Conservation (phyloP, 805 yeast species). For the Maudiozyma barnettii region DNA sequence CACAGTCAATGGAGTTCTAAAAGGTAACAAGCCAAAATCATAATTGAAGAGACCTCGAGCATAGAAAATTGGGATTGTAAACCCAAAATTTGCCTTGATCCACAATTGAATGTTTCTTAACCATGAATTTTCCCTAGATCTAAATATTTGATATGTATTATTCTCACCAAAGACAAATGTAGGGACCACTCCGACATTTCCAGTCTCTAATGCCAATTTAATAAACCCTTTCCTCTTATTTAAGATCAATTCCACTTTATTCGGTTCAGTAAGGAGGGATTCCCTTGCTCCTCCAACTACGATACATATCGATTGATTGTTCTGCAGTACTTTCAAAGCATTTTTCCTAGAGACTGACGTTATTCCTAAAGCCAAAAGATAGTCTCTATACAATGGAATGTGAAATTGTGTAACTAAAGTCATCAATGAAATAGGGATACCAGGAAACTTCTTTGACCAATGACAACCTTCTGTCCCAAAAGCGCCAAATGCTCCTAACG, state of each 20-base stretch:
- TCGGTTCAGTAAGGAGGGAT: constrained; percentile 56
- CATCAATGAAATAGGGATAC: constrained; percentile 66
- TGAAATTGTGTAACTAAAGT: constrained; percentile 78
- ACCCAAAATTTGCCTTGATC: constrained; percentile 63
- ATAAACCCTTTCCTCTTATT: constrained; percentile 81
- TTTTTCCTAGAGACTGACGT: constrained; percentile 75
- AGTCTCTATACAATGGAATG: constrained; percentile 80
- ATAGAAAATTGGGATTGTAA: constrained; percentile 83
- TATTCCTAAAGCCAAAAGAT: constrained; percentile 68
- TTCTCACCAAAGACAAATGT: constrained; percentile 88
- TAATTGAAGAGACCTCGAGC: constrained; percentile 90
- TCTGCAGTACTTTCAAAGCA: constrained; percentile 51
- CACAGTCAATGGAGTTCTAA: constrained; percentile 66
- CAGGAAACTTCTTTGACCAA: constrained; percentile 65
- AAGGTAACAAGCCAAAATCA: constrained; percentile 86
- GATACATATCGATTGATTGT: constrained; percentile 69
- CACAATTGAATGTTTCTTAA: constrained; percentile 55
- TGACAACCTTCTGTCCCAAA: constrained; percentile 75
- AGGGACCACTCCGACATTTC: constrained; percentile 76
- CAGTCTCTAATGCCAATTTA: constrained; percentile 70
- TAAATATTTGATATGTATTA: constrained; percentile 44
- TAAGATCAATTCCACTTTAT: constrained; percentile 56
- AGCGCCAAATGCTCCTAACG: constrained; percentile 82
- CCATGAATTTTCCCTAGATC: constrained; percentile 36
- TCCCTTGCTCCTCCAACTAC: constrained; percentile 97